These are phyloP conservation scores for Aspergillus avenaceus DNA, from an alignment of 495 filamentous ascomycete genomes.

Conservation along the genomic window DNA sequence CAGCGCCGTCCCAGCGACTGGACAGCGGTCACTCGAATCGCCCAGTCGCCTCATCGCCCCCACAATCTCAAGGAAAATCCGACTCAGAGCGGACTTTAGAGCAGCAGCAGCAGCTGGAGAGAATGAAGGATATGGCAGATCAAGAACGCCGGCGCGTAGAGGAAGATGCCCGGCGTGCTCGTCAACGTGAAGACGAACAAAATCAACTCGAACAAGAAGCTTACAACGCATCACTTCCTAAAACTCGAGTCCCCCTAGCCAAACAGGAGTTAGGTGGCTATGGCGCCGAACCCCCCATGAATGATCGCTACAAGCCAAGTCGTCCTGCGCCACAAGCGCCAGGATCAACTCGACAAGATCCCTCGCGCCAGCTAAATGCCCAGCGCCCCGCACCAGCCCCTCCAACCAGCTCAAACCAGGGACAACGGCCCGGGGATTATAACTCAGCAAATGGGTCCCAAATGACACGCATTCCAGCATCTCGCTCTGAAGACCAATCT, in stretches of 20 bases:
- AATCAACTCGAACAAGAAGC: conserved; percentile 70
- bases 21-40: conserved; percentile 35
- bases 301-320: conserved; percentile 75
- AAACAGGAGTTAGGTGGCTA: conserved; percentile 84
- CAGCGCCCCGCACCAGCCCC: conserved; percentile 56
- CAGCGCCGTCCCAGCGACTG: conserved; percentile 44
- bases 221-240: conserved; percentile 82
- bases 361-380: conserved; percentile 43
- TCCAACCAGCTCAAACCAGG: conserved; percentile 36
- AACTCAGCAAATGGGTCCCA: conserved; percentile 9
- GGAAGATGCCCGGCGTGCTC: conserved; percentile 49
- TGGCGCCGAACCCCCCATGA: conserved; percentile 44
- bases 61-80: conserved; percentile 26
- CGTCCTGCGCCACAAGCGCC: conserved; percentile 58
- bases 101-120: conserved; percentile 38
- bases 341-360: conserved; percentile 39
- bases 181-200: conserved; percentile 62
- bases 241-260: conserved; percentile 69
- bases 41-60: conserved; percentile 35
- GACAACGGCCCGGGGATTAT: conserved; percentile 21
- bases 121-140: conserved; percentile 48
- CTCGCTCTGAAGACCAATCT: conserved; percentile 28
- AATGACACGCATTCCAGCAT: conserved; percentile 8
- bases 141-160: conserved; percentile 49
- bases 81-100: conserved; percentile 36